Evolutionary conservation across 306 rosid species (phyloP), one percentile per base, ranked within the genome.

Genomic region (Inga oerstediana): DNA sequence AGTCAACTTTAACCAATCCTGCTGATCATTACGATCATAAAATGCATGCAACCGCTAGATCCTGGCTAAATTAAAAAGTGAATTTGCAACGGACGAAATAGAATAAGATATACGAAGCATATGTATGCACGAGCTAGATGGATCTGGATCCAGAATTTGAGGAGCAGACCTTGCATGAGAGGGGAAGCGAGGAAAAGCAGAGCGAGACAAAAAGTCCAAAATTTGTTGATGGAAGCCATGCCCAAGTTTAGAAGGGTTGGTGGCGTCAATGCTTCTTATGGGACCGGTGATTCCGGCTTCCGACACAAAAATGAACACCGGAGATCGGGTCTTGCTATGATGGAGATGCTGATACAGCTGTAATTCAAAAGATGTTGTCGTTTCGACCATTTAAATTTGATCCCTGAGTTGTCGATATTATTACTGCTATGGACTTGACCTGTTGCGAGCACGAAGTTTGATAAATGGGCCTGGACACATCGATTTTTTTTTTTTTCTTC

Each of bases 151-250:
- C 86, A 72, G 45, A 85, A 74, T n/a, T 43, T 52, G 52, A 74
- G 81, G 69, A 73, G 51, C 70, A 27, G 66, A 96, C 99, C 99
- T 91, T 85, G 94, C 46, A 90, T 44, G 39, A 92, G 82, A 54
- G 99, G 97, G 10, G 97, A 90, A 10, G 94, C 94, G 59, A 93
- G 43, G 83, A 93, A 91, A 61, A 96, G 86, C 52, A 96, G 72
- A 76, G 92, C 90, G 70, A 96, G 86, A 77, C 92, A 77, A 85
- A 96, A 84, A 79, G 91, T 82, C 87, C 86, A 86, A 49, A 90
- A 22, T 24, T 19, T 56, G 62, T 75, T 84, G 86, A 87, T 73
- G 74, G 88, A 86, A 64, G 89, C 90, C 92, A 91, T 34, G 24
- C 22, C 58, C 56, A 72, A 27, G 52, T 43, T 19, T 56, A 34